Evolutionary conservation across 768 basidiomycete species (phyloP), one percentile per base, ranked within the genome.

Genomic region (Amanita thiersii): DNA sequence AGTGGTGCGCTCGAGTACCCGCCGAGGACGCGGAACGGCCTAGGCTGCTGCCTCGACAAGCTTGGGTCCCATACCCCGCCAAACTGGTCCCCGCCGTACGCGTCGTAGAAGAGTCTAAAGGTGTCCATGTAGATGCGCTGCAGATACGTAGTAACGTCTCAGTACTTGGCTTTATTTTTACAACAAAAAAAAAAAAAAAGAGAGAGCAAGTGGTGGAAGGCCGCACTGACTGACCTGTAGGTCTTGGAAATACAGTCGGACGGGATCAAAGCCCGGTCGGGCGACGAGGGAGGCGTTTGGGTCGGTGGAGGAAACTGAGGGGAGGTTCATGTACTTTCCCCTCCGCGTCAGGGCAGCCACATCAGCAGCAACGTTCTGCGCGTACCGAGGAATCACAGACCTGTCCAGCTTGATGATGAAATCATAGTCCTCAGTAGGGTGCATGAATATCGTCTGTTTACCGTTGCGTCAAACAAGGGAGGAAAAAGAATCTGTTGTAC

Each of bases 11-110:
- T 77, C 0, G 86, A 89, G 60, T 84, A 94, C 7, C 84, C 85
- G 18, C 85, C 79, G 33, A 92, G 66, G 5, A 90, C 87, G 47
- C 85, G 78, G 68, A 93, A 90, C 3, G 79, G 69, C 34, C 81
- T 65, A 1, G 76, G 60, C 18, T 70, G 63, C 43, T 71, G 73
- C n/a, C n/a, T n/a, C n/a, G n/a, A n/a, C 24, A 88, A 61, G 10
- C 66, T 68, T 4, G 88, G 83, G 52, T 93, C 86, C 89, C 91
- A 98, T 1, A 96, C 80, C 0, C 72, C 80, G 4, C 88, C 92
- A 39, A 92, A 82, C 24, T 67, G 65, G 43, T 75, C 67, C 0
- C 92, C 90, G 9, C 96, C 96, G 24, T 79, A 70, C 0, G 75
- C 65, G 49, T 98, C 93, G 51, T 78, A 77, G 68, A 98, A 99